Evolutionary conservation across 2,329 filamentous ascomycete genomes (phyloP).

Genomic region (Diaporthe australafricana): DNA sequence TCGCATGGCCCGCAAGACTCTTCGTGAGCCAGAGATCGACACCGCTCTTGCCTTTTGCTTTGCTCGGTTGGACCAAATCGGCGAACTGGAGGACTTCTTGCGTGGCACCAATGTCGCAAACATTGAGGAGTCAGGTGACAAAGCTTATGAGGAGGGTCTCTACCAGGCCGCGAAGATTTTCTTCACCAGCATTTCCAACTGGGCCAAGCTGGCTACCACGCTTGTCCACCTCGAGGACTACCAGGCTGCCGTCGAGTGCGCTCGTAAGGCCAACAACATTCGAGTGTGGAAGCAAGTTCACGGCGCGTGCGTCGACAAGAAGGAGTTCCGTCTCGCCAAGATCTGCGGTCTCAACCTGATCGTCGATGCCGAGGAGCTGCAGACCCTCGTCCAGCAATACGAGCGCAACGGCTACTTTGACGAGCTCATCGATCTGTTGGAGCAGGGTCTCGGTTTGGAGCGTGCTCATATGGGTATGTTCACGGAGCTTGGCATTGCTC

Average conservation of each 20-base stretch:
- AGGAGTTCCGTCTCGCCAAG: conserved; percentile 98
- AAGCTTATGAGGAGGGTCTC: conserved; percentile 93
- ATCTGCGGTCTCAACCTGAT: conserved; percentile 99
- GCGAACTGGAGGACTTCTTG: conserved; percentile 96
- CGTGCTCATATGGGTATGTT: conserved; percentile 97
- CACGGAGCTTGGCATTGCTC: conserved; percentile 89
- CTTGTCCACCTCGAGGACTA: conserved; percentile 97
- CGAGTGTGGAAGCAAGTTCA: conserved; percentile 99
- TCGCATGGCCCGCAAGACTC: conserved; percentile 96
- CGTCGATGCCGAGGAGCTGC: conserved; percentile 94
- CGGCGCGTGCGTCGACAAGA: conserved; percentile 94
- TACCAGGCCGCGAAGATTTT: conserved; percentile 99
- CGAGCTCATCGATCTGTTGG: conserved; percentile 92
- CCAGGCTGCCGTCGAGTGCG: conserved; percentile 96
- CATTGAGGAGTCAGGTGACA: conserved; percentile 96
- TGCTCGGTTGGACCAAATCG: conserved; percentile 89
- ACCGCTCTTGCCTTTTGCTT: conserved; percentile 94
- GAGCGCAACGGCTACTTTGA: conserved; percentile 98
- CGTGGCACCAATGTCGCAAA: conserved; percentile 94
- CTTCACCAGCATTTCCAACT: conserved; percentile 98
- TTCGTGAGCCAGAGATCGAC: conserved; percentile 92
- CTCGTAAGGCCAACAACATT: conserved; percentile 98
- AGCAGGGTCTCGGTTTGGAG: conserved; percentile 94
- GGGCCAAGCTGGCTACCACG: conserved; percentile 98
- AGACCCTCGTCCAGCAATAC: conserved; percentile 94